A percentile compares a stretch with the other conserved stretches of the same genome.
Conservation (phyloP, 306 rosid species). For the Pyrus betulifolia region DNA sequence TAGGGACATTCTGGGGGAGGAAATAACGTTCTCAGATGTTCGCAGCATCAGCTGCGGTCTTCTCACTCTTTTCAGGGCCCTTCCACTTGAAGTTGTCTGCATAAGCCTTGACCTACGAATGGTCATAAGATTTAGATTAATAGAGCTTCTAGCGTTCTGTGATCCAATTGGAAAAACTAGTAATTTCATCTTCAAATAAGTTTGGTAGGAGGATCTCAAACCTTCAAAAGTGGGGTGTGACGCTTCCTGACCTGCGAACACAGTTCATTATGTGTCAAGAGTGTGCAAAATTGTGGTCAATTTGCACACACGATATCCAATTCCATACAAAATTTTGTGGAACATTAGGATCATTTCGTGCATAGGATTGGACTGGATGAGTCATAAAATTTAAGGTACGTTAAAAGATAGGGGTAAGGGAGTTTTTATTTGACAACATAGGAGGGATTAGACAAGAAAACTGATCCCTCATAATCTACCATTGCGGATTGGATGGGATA, state of each 20-base stretch:
- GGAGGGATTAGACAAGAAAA: too few species aligned
- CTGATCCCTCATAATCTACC: neutral
- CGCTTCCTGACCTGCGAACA: constrained; percentile 31
- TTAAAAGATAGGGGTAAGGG: neutral
- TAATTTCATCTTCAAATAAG: neutral
- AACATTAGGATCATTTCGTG: neutral
- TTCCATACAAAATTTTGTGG: neutral
- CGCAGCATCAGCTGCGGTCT: neutral
- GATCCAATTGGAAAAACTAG: neutral
- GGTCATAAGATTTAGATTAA: neutral
- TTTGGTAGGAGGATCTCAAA: neutral
- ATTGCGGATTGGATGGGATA: neutral
- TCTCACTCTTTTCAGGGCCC: constrained; percentile 13
- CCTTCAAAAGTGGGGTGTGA: constrained; percentile 31
- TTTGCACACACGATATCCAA: neutral
- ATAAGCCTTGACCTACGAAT: constrained; percentile 20
- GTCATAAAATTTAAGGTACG: neutral
- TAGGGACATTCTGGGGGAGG: neutral
- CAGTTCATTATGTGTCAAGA: neutral
- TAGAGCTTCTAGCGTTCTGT: neutral
- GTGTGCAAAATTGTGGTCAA: neutral
- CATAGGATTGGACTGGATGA: neutral
- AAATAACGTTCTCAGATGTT: neutral
- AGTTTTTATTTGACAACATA: neutral
- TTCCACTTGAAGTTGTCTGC: constrained; percentile 40